phyloP scores from a whole-genome alignment of 2,329 filamentous ascomycete genomes.

The Aquanectria penicillioides region DNA sequence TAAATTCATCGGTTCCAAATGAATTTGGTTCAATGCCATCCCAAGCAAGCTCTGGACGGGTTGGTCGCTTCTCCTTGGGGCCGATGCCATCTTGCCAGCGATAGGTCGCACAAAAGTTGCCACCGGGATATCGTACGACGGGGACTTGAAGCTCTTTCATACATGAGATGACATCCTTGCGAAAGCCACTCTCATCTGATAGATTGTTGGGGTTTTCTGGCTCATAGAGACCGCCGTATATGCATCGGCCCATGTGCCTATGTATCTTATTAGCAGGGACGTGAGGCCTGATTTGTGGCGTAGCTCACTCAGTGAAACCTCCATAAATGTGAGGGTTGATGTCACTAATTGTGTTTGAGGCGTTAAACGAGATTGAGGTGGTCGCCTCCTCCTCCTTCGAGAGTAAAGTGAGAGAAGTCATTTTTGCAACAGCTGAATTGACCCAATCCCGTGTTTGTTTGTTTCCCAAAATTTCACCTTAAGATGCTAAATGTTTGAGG shows the following conservation, averaged over 20 bases:
- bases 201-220: constrained; percentile 74
- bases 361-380: constrained; percentile 67
- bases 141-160: constrained; percentile 78
- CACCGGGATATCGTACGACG: constrained; percentile 83
- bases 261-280: not conserved
- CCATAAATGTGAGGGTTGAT: constrained; percentile 84
- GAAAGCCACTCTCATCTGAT: constrained; percentile 77
- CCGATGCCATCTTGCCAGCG: constrained; percentile 86
- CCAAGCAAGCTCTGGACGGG: constrained; percentile 74
- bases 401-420: constrained; percentile 21
- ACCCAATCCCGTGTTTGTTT: too few relatives aligned
- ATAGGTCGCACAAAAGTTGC: constrained; percentile 85
- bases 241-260: constrained; percentile 87
- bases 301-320: constrained; percentile 79
- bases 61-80: constrained; percentile 72
- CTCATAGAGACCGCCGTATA: constrained; percentile 86
- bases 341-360: constrained; percentile 71
- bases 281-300: not conserved
- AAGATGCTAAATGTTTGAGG: too few relatives aligned
- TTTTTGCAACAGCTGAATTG: constrained; percentile 7
- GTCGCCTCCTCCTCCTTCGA: constrained; percentile 4
- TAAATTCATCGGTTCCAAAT: constrained; percentile 86
- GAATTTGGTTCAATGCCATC: constrained; percentile 77
- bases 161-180: constrained; percentile 78
- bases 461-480: too few relatives aligned